phyloP scores from a whole-genome alignment of 129 eudicot genomes.

The Ambrosia trifida region DNA sequence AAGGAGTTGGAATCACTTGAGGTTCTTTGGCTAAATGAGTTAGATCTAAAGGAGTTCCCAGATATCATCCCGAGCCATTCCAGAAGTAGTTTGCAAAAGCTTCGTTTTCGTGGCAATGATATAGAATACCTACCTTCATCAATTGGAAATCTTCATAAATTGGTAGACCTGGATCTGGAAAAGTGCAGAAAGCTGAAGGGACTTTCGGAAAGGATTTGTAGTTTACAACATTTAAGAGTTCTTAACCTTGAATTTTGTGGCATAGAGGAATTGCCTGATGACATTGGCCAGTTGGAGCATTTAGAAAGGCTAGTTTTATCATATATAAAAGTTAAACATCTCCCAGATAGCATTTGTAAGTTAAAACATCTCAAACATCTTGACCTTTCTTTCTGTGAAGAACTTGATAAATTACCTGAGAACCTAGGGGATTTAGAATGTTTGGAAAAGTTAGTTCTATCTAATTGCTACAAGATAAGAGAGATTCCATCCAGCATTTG shows the following conservation, averaged over 20 bases:
- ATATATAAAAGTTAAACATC: background rate
- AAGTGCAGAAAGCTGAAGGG: background rate
- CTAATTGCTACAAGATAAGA: background rate
- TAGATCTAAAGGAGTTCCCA: too few species aligned
- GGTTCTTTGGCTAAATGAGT: too few species aligned
- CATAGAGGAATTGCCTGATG: constrained; percentile 10
- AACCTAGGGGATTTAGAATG: background rate
- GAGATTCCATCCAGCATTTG: constrained; percentile 6
- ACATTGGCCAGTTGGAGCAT: constrained; percentile 7
- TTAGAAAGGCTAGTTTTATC: constrained; percentile 4
- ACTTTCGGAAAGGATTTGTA: constrained; percentile 13
- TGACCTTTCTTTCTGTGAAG: background rate
- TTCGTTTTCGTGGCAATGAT: background rate
- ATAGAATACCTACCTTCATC: constrained; percentile 1
- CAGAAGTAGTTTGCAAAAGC: background rate
- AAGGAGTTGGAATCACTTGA: too few species aligned
- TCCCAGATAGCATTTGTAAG: background rate
- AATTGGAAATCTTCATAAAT: too few species aligned
- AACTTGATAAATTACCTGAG: background rate
- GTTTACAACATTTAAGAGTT: constrained; percentile 12
- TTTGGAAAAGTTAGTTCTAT: background rate
- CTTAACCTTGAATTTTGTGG: background rate
- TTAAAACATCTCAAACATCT: constrained; percentile 10
- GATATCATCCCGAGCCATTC: too few species aligned
- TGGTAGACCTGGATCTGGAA: too few species aligned